A percentile compares a stretch with the other conserved stretches of the same genome.
Conservation (phyloP, 164 flowering plant species). For the Euptelea pleiosperma region DNA sequence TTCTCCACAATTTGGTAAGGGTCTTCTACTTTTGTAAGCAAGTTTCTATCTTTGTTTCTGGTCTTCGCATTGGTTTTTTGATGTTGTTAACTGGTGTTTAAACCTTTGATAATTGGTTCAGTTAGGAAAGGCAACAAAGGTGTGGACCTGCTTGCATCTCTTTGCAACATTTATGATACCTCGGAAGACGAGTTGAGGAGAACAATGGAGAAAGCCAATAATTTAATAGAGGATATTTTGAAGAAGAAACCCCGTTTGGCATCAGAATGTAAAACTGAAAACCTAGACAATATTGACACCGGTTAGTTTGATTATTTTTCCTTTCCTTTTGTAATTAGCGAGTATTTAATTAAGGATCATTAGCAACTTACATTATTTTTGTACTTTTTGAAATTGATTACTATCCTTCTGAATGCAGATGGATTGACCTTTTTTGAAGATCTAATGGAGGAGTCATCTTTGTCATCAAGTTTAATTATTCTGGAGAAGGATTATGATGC, state of each 20-base stretch:
- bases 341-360: not conserved
- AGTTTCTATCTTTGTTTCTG: not conserved
- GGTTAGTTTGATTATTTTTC: slow-evolving; percentile 35
- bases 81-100: slow-evolving; percentile 1
- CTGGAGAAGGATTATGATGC: slow-evolving; percentile 77
- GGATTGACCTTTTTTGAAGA: slow-evolving; percentile 76
- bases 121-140: slow-evolving; percentile 60
- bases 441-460: slow-evolving; percentile 65
- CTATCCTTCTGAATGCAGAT: slow-evolving; percentile 44
- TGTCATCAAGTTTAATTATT: slow-evolving; percentile 47
- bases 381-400: not conserved
- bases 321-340: not conserved
- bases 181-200: slow-evolving; percentile 80
- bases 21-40: slow-evolving; percentile 11
- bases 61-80: not conserved
- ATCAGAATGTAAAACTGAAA: slow-evolving; percentile 56
- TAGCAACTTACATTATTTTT: not conserved
- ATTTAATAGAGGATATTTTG: slow-evolving; percentile 57
- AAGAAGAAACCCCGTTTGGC: slow-evolving; percentile 60
- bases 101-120: slow-evolving; percentile 26
- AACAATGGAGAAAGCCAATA: slow-evolving; percentile 69
- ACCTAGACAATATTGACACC: slow-evolving; percentile 51
- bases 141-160: slow-evolving; percentile 75
- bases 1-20: slow-evolving; percentile 61
- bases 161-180: slow-evolving; percentile 69